Percentiles rank a stretch among this genome's conserved stretches.
These are phyloP conservation scores for Exophiala phaeomuriformis DNA, from an alignment of 2,329 filamentous ascomycete genomes.

Conservation along the genomic window DNA sequence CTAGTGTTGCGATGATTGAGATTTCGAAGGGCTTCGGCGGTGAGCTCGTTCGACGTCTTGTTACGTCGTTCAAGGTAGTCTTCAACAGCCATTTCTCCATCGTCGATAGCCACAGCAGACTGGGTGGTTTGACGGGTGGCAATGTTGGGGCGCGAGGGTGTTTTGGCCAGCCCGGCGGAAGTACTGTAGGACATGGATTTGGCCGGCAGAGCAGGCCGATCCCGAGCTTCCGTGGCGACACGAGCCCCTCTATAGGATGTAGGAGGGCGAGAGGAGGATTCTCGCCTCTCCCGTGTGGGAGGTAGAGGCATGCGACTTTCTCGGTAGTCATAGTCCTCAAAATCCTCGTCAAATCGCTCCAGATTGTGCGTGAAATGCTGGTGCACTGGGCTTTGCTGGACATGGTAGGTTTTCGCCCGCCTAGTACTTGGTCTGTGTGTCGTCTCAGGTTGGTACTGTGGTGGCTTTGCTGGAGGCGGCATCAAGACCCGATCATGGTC, in stretches of 20 bases:
- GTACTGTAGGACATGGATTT: slow-evolving; percentile 20
- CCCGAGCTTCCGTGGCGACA: slow-evolving; percentile 6
- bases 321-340: slow-evolving; percentile 8
- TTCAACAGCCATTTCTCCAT: slow-evolving; percentile 20
- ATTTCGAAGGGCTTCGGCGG: slow-evolving; percentile 22
- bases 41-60: slow-evolving; percentile 17
- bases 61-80: slow-evolving; percentile 20
- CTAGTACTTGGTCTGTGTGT: slow-evolving; percentile 16
- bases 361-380: slow-evolving; percentile 9
- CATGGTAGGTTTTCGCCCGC: slow-evolving; percentile 21
- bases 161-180: slow-evolving; percentile 7
- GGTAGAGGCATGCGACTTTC: slow-evolving; percentile 11
- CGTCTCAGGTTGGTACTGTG: slow-evolving; percentile 8
- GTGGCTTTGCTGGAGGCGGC: slow-evolving; percentile 22
- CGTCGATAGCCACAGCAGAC: slow-evolving; percentile 7
- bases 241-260: slow-evolving; percentile 15
- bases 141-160: slow-evolving; percentile 12
- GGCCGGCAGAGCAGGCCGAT: slow-evolving; percentile 14
- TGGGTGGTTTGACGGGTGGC: background rate
- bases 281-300: slow-evolving; percentile 10
- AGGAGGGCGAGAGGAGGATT: slow-evolving; percentile 21
- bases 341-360: slow-evolving; percentile 10
- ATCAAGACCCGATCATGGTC: slow-evolving; percentile 21
- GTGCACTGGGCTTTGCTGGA: slow-evolving; percentile 6
- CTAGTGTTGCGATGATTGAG: slow-evolving; percentile 17